Evolutionary conservation across 176 grass and related monocot species (phyloP), one percentile per base, ranked within the genome.

Genomic region (Bothriochloa decipiens): DNA sequence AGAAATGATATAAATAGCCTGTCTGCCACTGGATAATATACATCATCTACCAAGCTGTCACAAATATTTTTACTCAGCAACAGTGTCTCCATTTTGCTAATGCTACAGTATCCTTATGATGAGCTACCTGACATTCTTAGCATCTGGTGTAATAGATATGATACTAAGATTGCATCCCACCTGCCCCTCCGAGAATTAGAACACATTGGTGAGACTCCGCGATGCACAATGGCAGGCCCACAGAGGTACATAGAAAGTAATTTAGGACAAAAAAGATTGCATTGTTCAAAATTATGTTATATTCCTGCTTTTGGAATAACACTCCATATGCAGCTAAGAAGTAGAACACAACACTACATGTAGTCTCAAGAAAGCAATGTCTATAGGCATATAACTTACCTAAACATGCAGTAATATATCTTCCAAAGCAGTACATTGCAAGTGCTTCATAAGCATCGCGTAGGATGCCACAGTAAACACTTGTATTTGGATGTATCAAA

Each of bases 351-450:
- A 14, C 29, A 68, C 36, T 43, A 76, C 49, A 57, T 55, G 29
- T 23, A 49, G 26, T 82, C 11, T 72, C 68, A 18, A 71, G 8
- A 60, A 58, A 61, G 35, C 11, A 70, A 62, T 10, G 26, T 32
- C 50, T 26, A 37, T 77, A 39, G 29, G 67, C 17, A 85, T 20
- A 81, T 20, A 84, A 76, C 81, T 89, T 92, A 95, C 96, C 96
- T 88, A 95, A 87, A 87, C 93, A 98, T 81, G 93, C 93, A 80
- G 91, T 88, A 41, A 98, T 92, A 70, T 98, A 98, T 86, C 96
- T 85, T 74, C 96, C 96, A 75, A 98, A 98, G 76, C 93, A 95
- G 85, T 98, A 98, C 96, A 98, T 98, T 49, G 96, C 93, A 52
- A 98, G 85, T 77, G 96, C 96, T 92, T 98, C 93, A 42, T 98